A percentile compares a stretch with the other conserved stretches of the same genome.
These are phyloP conservation scores for Ophiostoma tasmaniense DNA, from an alignment of 2,329 filamentous ascomycete species.

Conservation along the genomic window DNA sequence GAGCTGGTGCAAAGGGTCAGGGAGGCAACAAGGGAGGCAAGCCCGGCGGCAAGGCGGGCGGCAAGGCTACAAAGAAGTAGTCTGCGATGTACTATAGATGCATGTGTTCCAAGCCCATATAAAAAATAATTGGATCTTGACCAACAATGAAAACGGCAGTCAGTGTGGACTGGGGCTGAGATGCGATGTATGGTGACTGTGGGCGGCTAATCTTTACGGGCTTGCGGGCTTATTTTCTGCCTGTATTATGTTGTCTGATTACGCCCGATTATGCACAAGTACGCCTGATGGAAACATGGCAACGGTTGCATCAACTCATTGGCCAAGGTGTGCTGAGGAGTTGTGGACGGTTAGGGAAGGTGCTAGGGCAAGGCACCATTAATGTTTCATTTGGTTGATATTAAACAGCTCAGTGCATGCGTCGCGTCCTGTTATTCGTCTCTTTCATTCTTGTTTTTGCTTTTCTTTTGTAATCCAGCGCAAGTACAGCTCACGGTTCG, in stretches of 20 bases:
- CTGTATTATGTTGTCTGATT: background rate
- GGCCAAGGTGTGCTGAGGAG: background rate
- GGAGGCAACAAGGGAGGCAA: background rate
- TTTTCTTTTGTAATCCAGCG: background rate
- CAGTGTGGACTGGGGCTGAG: background rate
- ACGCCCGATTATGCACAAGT: no score
- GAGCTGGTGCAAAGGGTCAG: slow-evolving; percentile 6
- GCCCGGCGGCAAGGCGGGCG: background rate
- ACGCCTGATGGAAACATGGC: background rate
- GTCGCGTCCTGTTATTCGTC: background rate
- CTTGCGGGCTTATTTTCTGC: background rate
- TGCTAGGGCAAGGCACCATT: background rate
- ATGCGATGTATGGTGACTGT: background rate
- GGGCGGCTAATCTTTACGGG: background rate
- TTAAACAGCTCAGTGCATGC: background rate
- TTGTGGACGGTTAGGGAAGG: background rate
- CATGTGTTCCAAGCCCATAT: no score
- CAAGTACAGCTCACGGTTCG: background rate
- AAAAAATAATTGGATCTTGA: no score
- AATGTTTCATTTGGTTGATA: background rate
- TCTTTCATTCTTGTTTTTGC: no score
- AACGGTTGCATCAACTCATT: background rate
- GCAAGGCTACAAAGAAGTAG: background rate
- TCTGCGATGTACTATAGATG: background rate
- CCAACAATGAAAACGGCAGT: no score